Evolutionary conservation across 805 yeast species (phyloP).

Genomic region (Candida odintsovae): DNA sequence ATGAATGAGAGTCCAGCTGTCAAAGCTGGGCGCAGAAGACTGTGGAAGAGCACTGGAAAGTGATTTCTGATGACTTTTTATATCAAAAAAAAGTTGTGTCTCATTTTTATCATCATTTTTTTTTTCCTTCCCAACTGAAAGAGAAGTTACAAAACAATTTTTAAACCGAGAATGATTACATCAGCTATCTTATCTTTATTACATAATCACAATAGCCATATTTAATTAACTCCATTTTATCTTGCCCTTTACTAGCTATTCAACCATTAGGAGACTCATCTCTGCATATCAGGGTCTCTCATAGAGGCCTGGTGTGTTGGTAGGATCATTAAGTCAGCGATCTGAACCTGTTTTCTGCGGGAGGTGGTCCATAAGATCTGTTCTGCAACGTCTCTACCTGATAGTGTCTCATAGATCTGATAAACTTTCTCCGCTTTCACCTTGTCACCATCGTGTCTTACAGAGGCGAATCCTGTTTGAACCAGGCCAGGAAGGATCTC

Average conservation of each 20-base stretch:
- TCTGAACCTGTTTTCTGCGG: conserved; percentile 46
- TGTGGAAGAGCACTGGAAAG: too few relatives aligned
- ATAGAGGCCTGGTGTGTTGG: conserved; percentile 74
- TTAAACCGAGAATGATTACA: background rate
- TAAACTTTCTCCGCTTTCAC: conserved; percentile 48
- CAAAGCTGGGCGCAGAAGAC: too few relatives aligned
- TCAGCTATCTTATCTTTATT: too few relatives aligned
- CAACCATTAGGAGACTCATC: too few relatives aligned
- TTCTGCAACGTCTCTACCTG: conserved; percentile 53
- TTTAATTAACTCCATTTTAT: too few relatives aligned
- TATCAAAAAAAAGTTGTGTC: too few relatives aligned
- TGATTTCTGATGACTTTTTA: too few relatives aligned
- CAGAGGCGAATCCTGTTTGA: conserved; percentile 54
- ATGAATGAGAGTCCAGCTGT: too few relatives aligned
- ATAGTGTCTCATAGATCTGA: conserved; percentile 44
- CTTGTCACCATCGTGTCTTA: conserved; percentile 49
- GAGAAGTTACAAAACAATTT: background rate
- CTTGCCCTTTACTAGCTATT: too few relatives aligned
- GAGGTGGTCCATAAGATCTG: conserved; percentile 47
- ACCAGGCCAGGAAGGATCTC: conserved; percentile 60
- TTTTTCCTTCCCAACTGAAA: too few relatives aligned
- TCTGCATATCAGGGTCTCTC: conserved; percentile 8
- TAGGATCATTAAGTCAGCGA: conserved; percentile 71
- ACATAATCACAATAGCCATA: background rate
- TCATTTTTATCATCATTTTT: background rate